Base-by-base conservation (phyloP, 106 monocot species). In the Agapanthus africanus region DNA sequence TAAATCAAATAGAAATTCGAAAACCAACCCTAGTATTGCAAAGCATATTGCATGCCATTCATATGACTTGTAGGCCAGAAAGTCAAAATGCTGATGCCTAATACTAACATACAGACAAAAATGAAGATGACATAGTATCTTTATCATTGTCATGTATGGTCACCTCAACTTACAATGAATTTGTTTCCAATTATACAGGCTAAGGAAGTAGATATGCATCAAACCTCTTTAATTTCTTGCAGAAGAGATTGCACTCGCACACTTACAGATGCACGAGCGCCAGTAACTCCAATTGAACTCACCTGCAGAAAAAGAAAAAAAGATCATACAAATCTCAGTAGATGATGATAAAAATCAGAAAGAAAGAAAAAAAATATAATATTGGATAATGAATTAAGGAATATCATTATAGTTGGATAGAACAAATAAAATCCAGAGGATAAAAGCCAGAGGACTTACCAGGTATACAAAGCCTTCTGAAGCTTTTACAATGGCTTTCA, bases 401-500 rank as follows among this genome's bases (percentile, higher is more conserved):
- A n/a, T n/a, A 19, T 35, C n/a, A n/a, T n/a, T n/a, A n/a, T n/a
- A n/a, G n/a, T n/a, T n/a, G 46, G 13, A 37, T 3, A 16, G 25
- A 25, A 16, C 8, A 22, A 56, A 54, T n/a, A 4, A 7, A 16
- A 14, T 11, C 4, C 16, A 56, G 18, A 8, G 2, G 6, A 19
- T 16, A 9, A 16, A 22, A 71, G 15, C 25, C 10, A 39, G 40
- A 52, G n/a, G 60, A 77, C 75, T 82, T 74, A 88, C 88, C 71
- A 88, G 82, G 65, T 88, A 88, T n/a, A 88, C 59, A 70, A 88
- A 88, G 67, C 88, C 88, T 82, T 85, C 88, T 52, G 88, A 82
- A 77, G 82, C 82, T 76, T 88, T 63, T 30, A 75, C 88, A 52
- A 88, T 85, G 41, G 70, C 73, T 67, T 80, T 82, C 88, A 85